Evolutionary conservation across 768 basidiomycete species (phyloP).

Genomic region (Lepiota brunneoincarnata): DNA sequence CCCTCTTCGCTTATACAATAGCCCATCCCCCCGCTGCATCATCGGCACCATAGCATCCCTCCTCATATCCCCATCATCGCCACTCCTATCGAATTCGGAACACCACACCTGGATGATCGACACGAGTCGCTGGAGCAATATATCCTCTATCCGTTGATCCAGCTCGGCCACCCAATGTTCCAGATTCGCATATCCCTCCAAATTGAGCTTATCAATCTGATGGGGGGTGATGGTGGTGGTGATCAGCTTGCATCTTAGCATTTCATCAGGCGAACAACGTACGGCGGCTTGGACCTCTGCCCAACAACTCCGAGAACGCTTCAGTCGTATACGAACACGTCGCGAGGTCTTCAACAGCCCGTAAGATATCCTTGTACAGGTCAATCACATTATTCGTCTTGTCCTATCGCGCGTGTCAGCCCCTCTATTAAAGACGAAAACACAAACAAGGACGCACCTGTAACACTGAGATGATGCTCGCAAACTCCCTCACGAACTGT

Average conservation of each 20-base stretch:
- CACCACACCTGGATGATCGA: constrained; percentile 88
- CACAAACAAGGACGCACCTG: constrained; percentile 49
- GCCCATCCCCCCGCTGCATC: constrained; percentile 35
- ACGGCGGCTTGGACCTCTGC: constrained; percentile 84
- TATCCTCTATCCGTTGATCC: constrained; percentile 78
- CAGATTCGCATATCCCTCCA: constrained; percentile 94
- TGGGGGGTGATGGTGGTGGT: background rate
- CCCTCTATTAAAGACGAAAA: background rate
- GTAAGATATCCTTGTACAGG: constrained; percentile 80
- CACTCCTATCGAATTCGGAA: constrained; percentile 74
- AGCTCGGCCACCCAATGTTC: constrained; percentile 89
- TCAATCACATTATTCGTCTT: constrained; percentile 95
- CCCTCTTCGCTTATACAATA: constrained; percentile 66
- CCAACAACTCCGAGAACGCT: constrained; percentile 76
- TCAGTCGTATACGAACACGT: constrained; percentile 85
- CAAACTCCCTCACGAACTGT: constrained; percentile 93
- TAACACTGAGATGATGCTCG: constrained; percentile 85
- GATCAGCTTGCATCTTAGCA: too few relatives aligned
- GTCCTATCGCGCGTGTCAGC: constrained; percentile 47
- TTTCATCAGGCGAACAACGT: constrained; percentile 22
- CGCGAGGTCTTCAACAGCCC: constrained; percentile 82
- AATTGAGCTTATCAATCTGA: constrained; percentile 89
- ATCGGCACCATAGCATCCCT: constrained; percentile 45
- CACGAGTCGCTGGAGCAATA: constrained; percentile 70
- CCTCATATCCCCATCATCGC: constrained; percentile 65